phyloP scores from a whole-genome alignment of 2,329 filamentous ascomycete species.

The Cladosporium phlei region DNA sequence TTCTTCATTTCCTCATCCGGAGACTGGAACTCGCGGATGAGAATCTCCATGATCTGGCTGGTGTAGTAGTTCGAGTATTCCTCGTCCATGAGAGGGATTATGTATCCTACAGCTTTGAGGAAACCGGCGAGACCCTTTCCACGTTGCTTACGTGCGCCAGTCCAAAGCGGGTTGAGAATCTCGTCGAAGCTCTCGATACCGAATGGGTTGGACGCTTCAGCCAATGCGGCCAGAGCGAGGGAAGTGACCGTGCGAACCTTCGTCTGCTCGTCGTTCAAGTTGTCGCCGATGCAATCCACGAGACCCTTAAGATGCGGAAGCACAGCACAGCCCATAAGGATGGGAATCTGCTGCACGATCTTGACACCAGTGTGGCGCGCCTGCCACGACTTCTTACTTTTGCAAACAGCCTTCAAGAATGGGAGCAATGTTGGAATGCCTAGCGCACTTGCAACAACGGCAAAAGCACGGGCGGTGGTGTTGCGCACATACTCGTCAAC shows the following conservation, averaged over 20 bases:
- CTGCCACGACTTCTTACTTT: slow-evolving; percentile 99
- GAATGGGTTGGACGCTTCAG: slow-evolving; percentile 94
- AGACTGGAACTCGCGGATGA: slow-evolving; percentile 90
- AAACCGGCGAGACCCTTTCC: slow-evolving; percentile 95
- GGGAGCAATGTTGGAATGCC: slow-evolving; percentile 93
- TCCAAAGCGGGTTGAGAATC: slow-evolving; percentile 96
- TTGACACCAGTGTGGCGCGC: slow-evolving; percentile 97
- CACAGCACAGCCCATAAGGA: slow-evolving; percentile 96
- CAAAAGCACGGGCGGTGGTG: slow-evolving; percentile 93
- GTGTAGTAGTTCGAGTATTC: slow-evolving; percentile 99
- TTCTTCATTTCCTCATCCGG: slow-evolving; percentile 99
- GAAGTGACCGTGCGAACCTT: slow-evolving; percentile 96
- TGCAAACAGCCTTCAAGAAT: slow-evolving; percentile 90
- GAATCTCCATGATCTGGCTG: slow-evolving; percentile 96
- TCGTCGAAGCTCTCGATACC: slow-evolving; percentile 99
- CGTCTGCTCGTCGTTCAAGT: slow-evolving; percentile 94
- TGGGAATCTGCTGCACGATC: slow-evolving; percentile 98
- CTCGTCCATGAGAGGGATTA: slow-evolving; percentile 98
- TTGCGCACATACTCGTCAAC: slow-evolving; percentile 98
- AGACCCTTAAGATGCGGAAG: slow-evolving; percentile 91
- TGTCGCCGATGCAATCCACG: slow-evolving; percentile 93
- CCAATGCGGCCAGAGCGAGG: slow-evolving; percentile 87
- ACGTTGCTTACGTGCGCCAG: slow-evolving; percentile 88
- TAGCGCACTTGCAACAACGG: slow-evolving; percentile 91
- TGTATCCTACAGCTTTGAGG: slow-evolving; percentile 94